phyloP scores from a whole-genome alignment of 2,329 filamentous ascomycete genomes.

The Penicillium sp. region DNA sequence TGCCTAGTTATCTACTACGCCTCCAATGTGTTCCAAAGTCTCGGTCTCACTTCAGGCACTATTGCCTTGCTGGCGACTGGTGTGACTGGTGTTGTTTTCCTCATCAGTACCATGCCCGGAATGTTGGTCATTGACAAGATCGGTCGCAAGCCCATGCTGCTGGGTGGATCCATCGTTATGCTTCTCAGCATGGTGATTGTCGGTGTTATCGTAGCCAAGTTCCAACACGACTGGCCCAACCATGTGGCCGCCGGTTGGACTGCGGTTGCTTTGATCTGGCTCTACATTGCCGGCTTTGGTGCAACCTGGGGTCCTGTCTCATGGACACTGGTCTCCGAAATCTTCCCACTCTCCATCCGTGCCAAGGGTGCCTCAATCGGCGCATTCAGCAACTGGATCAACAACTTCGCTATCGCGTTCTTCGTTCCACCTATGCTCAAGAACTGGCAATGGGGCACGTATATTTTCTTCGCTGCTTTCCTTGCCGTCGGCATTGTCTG shows the following conservation, averaged over 20 bases:
- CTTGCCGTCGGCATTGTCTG: slow-evolving; percentile 26
- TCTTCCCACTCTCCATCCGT: slow-evolving; percentile 32
- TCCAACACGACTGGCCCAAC: slow-evolving; percentile 29
- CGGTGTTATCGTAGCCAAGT: slow-evolving; percentile 31
- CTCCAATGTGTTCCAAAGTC: slow-evolving; percentile 38
- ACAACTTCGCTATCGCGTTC: slow-evolving; percentile 34
- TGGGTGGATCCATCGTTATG: slow-evolving; percentile 28
- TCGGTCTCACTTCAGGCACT: slow-evolving; percentile 37
- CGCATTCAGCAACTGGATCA: slow-evolving; percentile 34
- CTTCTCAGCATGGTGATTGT: slow-evolving; percentile 28
- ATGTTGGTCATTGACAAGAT: slow-evolving; percentile 34
- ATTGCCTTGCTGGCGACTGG: slow-evolving; percentile 37
- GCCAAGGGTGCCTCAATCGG: slow-evolving; percentile 33
- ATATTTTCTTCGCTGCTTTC: slow-evolving; percentile 34
- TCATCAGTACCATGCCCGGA: slow-evolving; percentile 34
- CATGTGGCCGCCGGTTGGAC: slow-evolving; percentile 31
- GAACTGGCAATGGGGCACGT: slow-evolving; percentile 29
- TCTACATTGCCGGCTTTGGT: slow-evolving; percentile 29
- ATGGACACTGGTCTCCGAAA: slow-evolving; percentile 32
- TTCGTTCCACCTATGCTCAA: slow-evolving; percentile 31
- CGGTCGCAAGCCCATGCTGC: slow-evolving; percentile 33
- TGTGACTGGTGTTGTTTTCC: slow-evolving; percentile 36
- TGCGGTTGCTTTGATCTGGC: slow-evolving; percentile 31
- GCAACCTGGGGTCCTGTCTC: slow-evolving; percentile 32
- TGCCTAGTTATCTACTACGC: slow-evolving; percentile 45